Base-by-base conservation (phyloP, 2,329 filamentous ascomycete species). In the Xylaria sp. region DNA sequence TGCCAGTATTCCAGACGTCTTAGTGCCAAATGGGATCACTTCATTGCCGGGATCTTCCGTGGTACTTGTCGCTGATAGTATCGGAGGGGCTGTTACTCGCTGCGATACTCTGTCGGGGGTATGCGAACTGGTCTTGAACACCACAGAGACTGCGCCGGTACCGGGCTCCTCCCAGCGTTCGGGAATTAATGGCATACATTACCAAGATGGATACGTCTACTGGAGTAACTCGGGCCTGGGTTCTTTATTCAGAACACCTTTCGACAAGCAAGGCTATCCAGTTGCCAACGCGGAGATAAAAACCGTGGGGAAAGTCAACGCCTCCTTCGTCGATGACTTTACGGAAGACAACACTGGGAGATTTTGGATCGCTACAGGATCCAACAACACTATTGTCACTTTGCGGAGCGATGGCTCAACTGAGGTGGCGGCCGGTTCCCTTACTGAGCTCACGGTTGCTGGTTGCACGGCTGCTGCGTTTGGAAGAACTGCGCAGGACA, bases 161-260 rank as follows among this genome's bases (percentile, higher is more conserved):
- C 43, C 65, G 33, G 46, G 54, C 1, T 58, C 47, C 4, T 35
- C 57, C 1, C 51, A 53, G 3, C 48, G 52, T 2, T 33, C 71
- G n/a, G 72, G 71, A 21, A 64, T 70, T 58, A 73, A 74, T 43
- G 72, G 72, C 9, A 47, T 74, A 5, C 72, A 72, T 41, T 58
- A 72, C n/a, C 60, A 58, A 17, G 57, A 46, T 11, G 68, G 67
- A 1, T 68, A 68, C 41, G 58, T 71, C 41, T 74, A 73, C 62
- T 73, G 71, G 68, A 68, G 65, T 47, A 71, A 73, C 60, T 67
- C 66, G n/a, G 52, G 63, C 15, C 51, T 25, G 10, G 59, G 29
- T 4, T 48, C 60, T 2, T 47, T 72, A n/a, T 70, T 69, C 61
- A 65, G 69, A 4, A 37, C 66, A 8, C 25, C 15, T 5, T 51